phyloP scores from a whole-genome alignment of 2,329 filamentous ascomycete genomes.

The Aureobasidium sp. region DNA sequence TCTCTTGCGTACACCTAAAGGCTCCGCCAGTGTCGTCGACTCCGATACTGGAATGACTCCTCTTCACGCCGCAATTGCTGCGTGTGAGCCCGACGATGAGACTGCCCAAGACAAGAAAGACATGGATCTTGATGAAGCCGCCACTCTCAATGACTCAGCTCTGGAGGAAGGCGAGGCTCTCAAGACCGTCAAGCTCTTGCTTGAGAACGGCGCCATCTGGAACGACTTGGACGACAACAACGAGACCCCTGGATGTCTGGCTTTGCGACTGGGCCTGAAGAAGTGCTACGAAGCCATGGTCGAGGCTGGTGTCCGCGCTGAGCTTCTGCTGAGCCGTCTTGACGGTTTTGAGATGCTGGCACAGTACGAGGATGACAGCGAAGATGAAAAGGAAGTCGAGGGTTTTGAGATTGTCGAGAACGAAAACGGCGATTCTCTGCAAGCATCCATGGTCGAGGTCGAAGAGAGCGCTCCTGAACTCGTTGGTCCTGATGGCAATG shows the following conservation, averaged over 20 bases:
- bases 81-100: conserved; percentile 38
- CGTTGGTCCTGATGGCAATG: conserved; percentile 18
- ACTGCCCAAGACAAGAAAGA: conserved; percentile 23
- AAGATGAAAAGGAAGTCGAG: conserved; percentile 29
- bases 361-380: conserved; percentile 46
- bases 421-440: not conserved
- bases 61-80: conserved; percentile 80
- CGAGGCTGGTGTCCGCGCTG: conserved; percentile 81
- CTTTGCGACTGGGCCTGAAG: conserved; percentile 56
- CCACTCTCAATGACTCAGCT: conserved; percentile 26
- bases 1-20: conserved; percentile 49
- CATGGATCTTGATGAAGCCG: conserved; percentile 24
- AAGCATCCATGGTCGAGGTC: conserved; percentile 14
- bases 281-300: conserved; percentile 76
- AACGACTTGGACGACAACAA: conserved; percentile 82
- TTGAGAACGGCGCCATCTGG: conserved; percentile 90
- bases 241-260: conserved; percentile 88
- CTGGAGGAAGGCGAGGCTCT: conserved; percentile 50
- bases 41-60: conserved; percentile 78
- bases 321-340: conserved; percentile 74
- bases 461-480: conserved; percentile 14
- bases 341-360: conserved; percentile 71
- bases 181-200: conserved; percentile 63
- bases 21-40: conserved; percentile 69
- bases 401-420: conserved; percentile 13